phyloP scores from a whole-genome alignment of 1,284 basidiomycete species.

The Quambalaria eucalypti region DNA sequence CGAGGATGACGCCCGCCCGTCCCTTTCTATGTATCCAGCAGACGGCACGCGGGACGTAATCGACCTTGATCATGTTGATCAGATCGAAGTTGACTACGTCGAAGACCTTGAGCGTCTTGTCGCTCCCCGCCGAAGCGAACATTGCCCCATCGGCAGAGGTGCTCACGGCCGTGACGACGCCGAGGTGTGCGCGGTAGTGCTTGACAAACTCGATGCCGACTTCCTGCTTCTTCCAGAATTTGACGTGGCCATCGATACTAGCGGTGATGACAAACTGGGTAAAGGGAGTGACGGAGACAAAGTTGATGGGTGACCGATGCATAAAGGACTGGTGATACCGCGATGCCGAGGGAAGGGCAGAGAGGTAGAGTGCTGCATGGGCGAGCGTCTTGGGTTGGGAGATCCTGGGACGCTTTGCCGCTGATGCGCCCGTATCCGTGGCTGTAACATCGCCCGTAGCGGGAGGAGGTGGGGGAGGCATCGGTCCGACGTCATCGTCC shows the following conservation, averaged over 20 bases:
- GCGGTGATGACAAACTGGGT: conserved; percentile 79
- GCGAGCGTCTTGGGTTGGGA: too few species aligned
- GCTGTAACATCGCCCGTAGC: too few species aligned
- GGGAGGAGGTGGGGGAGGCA: neutral
- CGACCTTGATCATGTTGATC: conserved; percentile 94
- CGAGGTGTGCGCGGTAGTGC: conserved; percentile 68
- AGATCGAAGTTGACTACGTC: conserved; percentile 98
- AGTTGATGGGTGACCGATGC: conserved; percentile 89
- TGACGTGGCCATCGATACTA: conserved; percentile 87
- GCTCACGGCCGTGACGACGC: conserved; percentile 67
- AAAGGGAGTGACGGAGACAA: conserved; percentile 54
- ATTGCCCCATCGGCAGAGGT: conserved; percentile 86
- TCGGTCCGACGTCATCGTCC: neutral
- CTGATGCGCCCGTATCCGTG: too few species aligned
- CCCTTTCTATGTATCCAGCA: conserved; percentile 88
- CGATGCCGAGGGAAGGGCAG: conserved; percentile 81
- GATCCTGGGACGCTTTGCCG: too few species aligned
- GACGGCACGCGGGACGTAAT: conserved; percentile 71
- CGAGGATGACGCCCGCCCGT: conserved; percentile 76
- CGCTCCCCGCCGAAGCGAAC: conserved; percentile 62
- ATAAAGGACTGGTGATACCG: conserved; percentile 97
- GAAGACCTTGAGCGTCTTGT: conserved; percentile 70
- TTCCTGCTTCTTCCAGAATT: conserved; percentile 98
- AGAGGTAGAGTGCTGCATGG: conserved; percentile 69
- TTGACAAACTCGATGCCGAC: conserved; percentile 47